Evolutionary conservation across 768 basidiomycete genomes (phyloP).

Genomic region (Collybia mongolica): DNA sequence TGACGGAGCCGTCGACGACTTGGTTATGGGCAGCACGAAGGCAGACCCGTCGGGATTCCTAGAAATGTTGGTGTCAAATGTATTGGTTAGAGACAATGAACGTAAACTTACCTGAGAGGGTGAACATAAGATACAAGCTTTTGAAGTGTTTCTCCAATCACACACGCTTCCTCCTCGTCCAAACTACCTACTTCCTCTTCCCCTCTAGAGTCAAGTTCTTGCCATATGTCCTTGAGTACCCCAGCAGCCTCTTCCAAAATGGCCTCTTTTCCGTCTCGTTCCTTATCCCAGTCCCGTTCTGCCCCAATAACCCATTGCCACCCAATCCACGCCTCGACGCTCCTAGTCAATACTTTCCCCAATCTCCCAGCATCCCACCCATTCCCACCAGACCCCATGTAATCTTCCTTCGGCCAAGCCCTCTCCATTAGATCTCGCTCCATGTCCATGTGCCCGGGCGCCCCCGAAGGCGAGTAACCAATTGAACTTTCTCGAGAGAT

Average conservation of each 20-base stretch:
- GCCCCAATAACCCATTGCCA: constrained; percentile 29
- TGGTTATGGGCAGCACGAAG: constrained; percentile 50
- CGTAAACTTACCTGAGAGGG: constrained; percentile 2
- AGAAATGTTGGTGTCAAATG: constrained; percentile 1
- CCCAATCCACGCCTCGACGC: constrained; percentile 60
- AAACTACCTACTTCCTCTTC: constrained; percentile 50
- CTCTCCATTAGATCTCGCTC: constrained; percentile 66
- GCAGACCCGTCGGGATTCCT: constrained; percentile 44
- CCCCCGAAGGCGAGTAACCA: constrained; percentile 58
- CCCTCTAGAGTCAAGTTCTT: constrained; percentile 61
- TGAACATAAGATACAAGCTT: constrained; percentile 57
- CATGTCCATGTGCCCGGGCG: constrained; percentile 56
- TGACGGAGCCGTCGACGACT: constrained; percentile 55
- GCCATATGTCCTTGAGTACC: constrained; percentile 68
- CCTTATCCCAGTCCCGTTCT: constrained; percentile 25
- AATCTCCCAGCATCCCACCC: constrained; percentile 68
- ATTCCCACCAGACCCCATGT: constrained; percentile 30
- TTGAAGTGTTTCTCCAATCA: constrained; percentile 60
- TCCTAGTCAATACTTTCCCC: constrained; percentile 50
- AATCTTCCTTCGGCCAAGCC: constrained; percentile 71
- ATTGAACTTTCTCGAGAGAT: constrained; percentile 53
- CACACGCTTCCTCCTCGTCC: constrained; percentile 68
- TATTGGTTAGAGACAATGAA: neutral
- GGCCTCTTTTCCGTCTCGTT: constrained; percentile 41
- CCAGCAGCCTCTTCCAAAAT: constrained; percentile 71